These are phyloP conservation scores for Yamadazyma triangularis DNA, from an alignment of 1,139 yeast genomes.

Conservation along the genomic window DNA sequence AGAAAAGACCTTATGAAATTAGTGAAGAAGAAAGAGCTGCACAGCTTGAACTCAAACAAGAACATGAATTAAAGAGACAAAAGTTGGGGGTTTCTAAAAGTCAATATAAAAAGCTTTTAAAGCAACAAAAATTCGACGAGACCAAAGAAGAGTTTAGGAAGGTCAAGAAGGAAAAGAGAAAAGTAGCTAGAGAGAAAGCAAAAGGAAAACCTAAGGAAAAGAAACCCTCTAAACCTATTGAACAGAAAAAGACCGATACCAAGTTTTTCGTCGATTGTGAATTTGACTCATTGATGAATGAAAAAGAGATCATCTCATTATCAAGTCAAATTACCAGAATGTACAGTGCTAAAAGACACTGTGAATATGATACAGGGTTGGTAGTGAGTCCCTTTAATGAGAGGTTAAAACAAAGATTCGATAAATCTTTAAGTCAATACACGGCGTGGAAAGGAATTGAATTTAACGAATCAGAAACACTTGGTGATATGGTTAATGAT, in stretches of 20 bases:
- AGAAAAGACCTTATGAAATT: slow-evolving; percentile 3
- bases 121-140: slow-evolving; percentile 58
- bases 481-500: slow-evolving; percentile 29
- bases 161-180: slow-evolving; percentile 51
- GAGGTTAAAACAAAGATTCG: slow-evolving; percentile 63
- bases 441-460: slow-evolving; percentile 61
- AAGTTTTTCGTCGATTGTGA: slow-evolving; percentile 76
- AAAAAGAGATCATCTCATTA: slow-evolving; percentile 71
- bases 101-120: slow-evolving; percentile 73
- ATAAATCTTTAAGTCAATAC: slow-evolving; percentile 55
- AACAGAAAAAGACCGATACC: slow-evolving; percentile 44
- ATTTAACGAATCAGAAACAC: slow-evolving; percentile 41
- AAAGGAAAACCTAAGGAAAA: slow-evolving; percentile 24
- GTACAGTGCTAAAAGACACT: slow-evolving; percentile 71
- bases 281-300: slow-evolving; percentile 85
- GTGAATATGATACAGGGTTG: slow-evolving; percentile 57
- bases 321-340: slow-evolving; percentile 78
- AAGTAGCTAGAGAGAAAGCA: slow-evolving; percentile 32
- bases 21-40: slow-evolving; percentile 6
- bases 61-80: slow-evolving; percentile 8
- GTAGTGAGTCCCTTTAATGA: slow-evolving; percentile 64
- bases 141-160: slow-evolving; percentile 55
- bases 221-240: slow-evolving; percentile 27
- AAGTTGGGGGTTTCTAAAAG: slow-evolving; percentile 43
- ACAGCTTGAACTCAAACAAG: slow-evolving; percentile 8